phyloP scores from a whole-genome alignment of 352 stramenopile genomes.

The Phytopythium cucurbitacearum region DNA sequence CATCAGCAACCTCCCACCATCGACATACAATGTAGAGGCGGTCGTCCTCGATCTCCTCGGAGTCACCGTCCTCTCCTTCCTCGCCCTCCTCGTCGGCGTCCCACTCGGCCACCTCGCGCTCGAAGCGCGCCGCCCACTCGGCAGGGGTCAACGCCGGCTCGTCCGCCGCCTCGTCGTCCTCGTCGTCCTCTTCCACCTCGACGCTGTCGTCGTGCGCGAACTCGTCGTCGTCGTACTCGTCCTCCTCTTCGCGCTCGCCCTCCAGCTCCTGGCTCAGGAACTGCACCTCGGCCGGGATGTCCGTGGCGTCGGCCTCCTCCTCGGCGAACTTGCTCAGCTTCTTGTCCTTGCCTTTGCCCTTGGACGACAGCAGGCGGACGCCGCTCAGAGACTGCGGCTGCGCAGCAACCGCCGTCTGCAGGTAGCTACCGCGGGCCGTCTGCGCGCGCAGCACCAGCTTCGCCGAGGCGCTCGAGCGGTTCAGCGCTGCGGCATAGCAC shows the following conservation, averaged over 20 bases:
- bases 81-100: conserved; percentile 32
- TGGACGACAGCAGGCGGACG: conserved; percentile 35
- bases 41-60: conserved; percentile 46
- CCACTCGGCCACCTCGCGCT: conserved; percentile 54
- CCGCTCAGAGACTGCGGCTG: conserved; percentile 5
- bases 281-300: conserved; percentile 55
- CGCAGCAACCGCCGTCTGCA: conserved; percentile 1
- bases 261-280: conserved; percentile 54
- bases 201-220: conserved; percentile 30
- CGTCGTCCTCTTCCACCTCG: conserved; percentile 21
- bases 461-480: conserved; percentile 14
- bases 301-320: conserved; percentile 38
- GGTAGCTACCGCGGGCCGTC: conserved; percentile 11
- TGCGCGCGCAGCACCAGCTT: conserved; percentile 16
- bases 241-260: conserved; percentile 9
- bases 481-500: conserved; percentile 6
- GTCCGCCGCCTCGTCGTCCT: conserved; percentile 29
- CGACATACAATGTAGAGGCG: conserved; percentile 60
- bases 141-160: conserved; percentile 38
- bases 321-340: conserved; percentile 64
- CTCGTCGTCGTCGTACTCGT: conserved; percentile 21
- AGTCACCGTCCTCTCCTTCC: background rate
- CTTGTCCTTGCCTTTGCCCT: conserved; percentile 36
- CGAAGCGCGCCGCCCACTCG: conserved; percentile 66
- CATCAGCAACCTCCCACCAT: background rate